These are phyloP conservation scores for Alternaria triticimaculans DNA, from an alignment of 2,329 filamentous ascomycete species.

Conservation along the genomic window DNA sequence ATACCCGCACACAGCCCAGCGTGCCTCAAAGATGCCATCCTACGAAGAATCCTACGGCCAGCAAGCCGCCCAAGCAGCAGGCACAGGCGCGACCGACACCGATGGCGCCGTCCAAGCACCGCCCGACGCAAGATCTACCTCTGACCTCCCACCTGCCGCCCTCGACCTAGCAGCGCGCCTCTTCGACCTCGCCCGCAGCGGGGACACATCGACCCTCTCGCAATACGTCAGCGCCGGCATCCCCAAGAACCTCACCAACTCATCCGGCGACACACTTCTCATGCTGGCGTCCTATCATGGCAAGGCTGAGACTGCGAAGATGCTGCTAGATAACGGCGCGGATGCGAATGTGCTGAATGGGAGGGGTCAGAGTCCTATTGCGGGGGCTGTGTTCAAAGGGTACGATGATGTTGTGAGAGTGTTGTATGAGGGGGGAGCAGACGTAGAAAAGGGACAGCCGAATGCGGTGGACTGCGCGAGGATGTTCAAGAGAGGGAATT, in stretches of 20 bases:
- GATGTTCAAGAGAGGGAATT: constrained; percentile 54
- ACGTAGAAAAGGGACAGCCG: constrained; percentile 51
- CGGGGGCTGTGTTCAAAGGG: constrained; percentile 76
- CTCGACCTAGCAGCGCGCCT: constrained; percentile 70
- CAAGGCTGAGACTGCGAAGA: constrained; percentile 64
- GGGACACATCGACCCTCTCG: constrained; percentile 64
- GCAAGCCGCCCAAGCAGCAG: constrained; percentile 3
- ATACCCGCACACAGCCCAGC: background rate
- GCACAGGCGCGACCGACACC: constrained; percentile 3
- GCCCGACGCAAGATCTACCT: constrained; percentile 13
- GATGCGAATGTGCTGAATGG: constrained; percentile 74
- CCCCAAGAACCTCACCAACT: constrained; percentile 73
- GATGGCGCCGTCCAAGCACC: constrained; percentile 10
- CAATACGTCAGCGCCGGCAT: constrained; percentile 70
- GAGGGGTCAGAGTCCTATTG: constrained; percentile 70
- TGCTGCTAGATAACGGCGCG: constrained; percentile 68
- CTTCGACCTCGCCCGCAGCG: constrained; percentile 70
- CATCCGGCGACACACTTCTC: constrained; percentile 75
- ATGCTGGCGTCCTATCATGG: constrained; percentile 78
- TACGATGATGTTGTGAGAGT: constrained; percentile 69
- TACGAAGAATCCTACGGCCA: constrained; percentile 19
- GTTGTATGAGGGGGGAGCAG: constrained; percentile 53
- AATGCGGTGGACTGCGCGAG: constrained; percentile 55
- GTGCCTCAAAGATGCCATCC: constrained; percentile 21
- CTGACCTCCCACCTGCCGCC: constrained; percentile 65